Conservation (phyloP, 2,329 filamentous ascomycete genomes). For the Basipetospora chlamydospora region DNA sequence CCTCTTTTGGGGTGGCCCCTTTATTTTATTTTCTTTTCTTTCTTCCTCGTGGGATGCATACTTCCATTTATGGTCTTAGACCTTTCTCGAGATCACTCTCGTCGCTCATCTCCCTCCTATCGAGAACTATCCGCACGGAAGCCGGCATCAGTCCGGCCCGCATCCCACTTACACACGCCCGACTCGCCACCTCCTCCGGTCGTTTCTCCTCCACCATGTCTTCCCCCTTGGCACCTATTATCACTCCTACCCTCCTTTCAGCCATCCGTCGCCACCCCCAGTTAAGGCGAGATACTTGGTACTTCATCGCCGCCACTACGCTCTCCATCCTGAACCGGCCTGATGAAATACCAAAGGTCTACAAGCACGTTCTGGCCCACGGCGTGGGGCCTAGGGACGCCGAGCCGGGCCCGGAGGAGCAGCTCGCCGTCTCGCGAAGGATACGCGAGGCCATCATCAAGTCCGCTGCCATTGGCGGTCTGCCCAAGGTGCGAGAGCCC, state of each 20-base stretch:
- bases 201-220: conserved; percentile 2
- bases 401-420: conserved; percentile 18
- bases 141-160: no score
- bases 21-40: no score
- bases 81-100: no score
- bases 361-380: conserved; percentile 24
- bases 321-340: conserved; percentile 32
- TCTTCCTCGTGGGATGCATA: no score
- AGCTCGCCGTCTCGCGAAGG: conserved; percentile 27
- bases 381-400: conserved; percentile 11
- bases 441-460: conserved; percentile 36
- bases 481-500: conserved; percentile 36
- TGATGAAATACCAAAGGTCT: conserved; percentile 30
- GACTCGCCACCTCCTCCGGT: not conserved
- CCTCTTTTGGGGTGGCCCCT: no score
- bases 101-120: not conserved
- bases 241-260: conserved; percentile 26
- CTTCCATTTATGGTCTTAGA: no score
- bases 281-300: conserved; percentile 31
- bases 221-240: conserved; percentile 12
- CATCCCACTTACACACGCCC: no score
- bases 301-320: conserved; percentile 29
- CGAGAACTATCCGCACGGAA: no score
- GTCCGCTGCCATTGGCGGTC: conserved; percentile 28
- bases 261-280: conserved; percentile 24